Conservation (phyloP, 2,329 filamentous ascomycete species). For the Aspergillus ruber region DNA sequence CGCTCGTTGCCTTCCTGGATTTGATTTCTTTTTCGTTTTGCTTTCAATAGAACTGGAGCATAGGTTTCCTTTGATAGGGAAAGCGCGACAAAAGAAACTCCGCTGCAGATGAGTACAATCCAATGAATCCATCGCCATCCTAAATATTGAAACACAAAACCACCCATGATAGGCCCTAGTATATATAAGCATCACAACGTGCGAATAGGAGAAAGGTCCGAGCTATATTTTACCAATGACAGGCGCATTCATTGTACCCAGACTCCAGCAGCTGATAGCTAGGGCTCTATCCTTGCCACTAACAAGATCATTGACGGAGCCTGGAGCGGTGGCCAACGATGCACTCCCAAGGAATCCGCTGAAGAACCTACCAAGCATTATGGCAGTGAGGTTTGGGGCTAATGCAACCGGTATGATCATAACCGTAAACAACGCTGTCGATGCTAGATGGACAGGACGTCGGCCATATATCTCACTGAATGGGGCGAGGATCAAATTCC, state of each 20-base stretch:
- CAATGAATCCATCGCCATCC: slow-evolving; percentile 80
- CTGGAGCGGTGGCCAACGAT: slow-evolving; percentile 72
- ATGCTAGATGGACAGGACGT: slow-evolving; percentile 56
- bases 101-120: slow-evolving; percentile 64
- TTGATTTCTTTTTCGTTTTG: slow-evolving; percentile 52
- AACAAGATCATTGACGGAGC: slow-evolving; percentile 69
- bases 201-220: slow-evolving; percentile 8
- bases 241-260: slow-evolving; percentile 72
- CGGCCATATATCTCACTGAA: slow-evolving; percentile 42
- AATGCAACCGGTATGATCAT: slow-evolving; percentile 64
- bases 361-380: slow-evolving; percentile 65
- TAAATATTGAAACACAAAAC: slow-evolving; percentile 40
- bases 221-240: slow-evolving; percentile 14
- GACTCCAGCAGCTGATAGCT: slow-evolving; percentile 67
- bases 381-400: slow-evolving; percentile 57
- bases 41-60: slow-evolving; percentile 58
- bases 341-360: slow-evolving; percentile 62
- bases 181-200: slow-evolving; percentile 25
- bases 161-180: slow-evolving; percentile 31
- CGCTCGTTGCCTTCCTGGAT: slow-evolving; percentile 66
- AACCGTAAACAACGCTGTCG: slow-evolving; percentile 56
- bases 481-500: slow-evolving; percentile 64
- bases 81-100: slow-evolving; percentile 52
- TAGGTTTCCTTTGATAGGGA: slow-evolving; percentile 63
- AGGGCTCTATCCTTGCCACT: slow-evolving; percentile 65